Base-by-base conservation (phyloP, 2,329 filamentous ascomycete genomes). In the Colletotrichum trifolii region DNA sequence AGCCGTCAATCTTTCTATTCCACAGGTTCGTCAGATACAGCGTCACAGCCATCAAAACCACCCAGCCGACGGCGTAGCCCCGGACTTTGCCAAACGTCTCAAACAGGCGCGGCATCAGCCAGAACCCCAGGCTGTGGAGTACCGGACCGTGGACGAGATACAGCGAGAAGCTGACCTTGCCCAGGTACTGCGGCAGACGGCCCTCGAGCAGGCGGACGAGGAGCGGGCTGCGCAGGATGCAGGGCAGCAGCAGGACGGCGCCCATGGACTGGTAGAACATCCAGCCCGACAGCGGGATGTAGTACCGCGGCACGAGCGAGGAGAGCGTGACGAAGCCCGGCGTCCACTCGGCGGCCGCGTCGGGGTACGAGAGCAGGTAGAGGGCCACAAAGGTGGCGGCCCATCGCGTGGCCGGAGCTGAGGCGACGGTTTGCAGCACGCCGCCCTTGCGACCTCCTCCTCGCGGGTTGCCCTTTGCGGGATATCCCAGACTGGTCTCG, bases 211-310 rank as follows among this genome's bases (percentile, higher is more conserved):
- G 2, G 2, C 60, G 46, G 38, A 71, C 63, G 8, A 79, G 70
- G 1, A 69, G 48, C 0, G 73, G 72, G 38, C 73, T 78, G 40
- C 74, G 75, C 8, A 80, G 58, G 17, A 79, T 70, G 40, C 76
- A 78, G 0, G 72, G 74, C 8, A 80, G 65, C 0, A 80, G 72
- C 3, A 79, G 62, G 2, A 79, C 67, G 0, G 78, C 78, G 1
- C 78, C 78, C 64, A 77, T 72, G 0, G 76, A 69, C 56, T 80
- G 73, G 66, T 78, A 79, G 60, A 79, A 78, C 74, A 77, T 77
- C 78, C 78, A 80, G 8, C 72, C 74, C 0, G 75, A 76, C 0
- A 78, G 59, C 2, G 76, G 73, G 4, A 66, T 62, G 70, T 80
- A 80, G 68, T 79, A 79, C 49, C 72, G 71, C 2, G 78, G 78